Evolutionary conservation across 768 basidiomycete genomes (phyloP).

Genomic region (Kwoniella pini): DNA sequence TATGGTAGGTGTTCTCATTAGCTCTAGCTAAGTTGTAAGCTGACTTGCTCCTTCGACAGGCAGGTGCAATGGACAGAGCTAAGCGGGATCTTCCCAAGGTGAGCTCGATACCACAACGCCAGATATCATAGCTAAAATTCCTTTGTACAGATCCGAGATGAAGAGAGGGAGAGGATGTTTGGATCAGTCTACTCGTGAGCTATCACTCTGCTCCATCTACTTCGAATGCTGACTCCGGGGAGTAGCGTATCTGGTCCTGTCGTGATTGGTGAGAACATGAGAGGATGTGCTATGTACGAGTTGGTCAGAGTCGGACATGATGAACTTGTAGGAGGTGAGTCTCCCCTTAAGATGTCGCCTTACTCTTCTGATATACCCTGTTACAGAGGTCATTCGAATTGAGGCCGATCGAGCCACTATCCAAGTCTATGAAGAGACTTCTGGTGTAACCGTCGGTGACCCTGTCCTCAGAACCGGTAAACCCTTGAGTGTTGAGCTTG

Average conservation of each 20-base stretch:
- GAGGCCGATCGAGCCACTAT: slow-evolving; percentile 98
- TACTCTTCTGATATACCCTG: neutral
- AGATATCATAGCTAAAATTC: slow-evolving; percentile 4
- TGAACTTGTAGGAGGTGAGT: slow-evolving; percentile 89
- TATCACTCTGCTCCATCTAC: neutral
- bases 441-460: slow-evolving; percentile 97
- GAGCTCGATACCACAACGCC: slow-evolving; percentile 1
- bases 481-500: slow-evolving; percentile 94
- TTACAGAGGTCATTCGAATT: slow-evolving; percentile 98
- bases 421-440: slow-evolving; percentile 99
- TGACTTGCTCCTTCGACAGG: slow-evolving; percentile 59
- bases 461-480: slow-evolving; percentile 97
- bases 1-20: slow-evolving; percentile 28
- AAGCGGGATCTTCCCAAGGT: slow-evolving; percentile 77
- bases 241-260: slow-evolving; percentile 95
- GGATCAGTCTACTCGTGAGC: slow-evolving; percentile 53
- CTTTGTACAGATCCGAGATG: slow-evolving; percentile 67
- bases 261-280: slow-evolving; percentile 95
- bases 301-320: slow-evolving; percentile 89
- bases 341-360: neutral
- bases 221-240: slow-evolving; percentile 43
- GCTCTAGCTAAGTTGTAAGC: too few species aligned
- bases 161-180: slow-evolving; percentile 72
- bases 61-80: slow-evolving; percentile 88
- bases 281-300: slow-evolving; percentile 86